Evolutionary conservation across 2,329 filamentous ascomycete species (phyloP).

Genomic region (Alternaria ventricosa): DNA sequence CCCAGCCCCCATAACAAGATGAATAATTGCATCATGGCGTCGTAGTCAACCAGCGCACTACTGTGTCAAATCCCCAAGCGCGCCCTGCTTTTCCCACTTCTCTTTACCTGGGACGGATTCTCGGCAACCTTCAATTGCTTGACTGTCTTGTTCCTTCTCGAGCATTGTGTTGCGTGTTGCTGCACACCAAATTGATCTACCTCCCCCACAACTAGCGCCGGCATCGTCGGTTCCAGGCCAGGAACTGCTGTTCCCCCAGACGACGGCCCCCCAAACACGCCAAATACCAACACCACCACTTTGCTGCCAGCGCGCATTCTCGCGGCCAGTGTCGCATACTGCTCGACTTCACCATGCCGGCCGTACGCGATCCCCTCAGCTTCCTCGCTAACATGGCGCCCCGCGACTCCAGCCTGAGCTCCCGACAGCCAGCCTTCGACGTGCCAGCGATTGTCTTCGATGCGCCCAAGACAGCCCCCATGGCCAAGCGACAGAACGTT

Average conservation of each 20-base stretch:
- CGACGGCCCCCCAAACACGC: conserved; percentile 19
- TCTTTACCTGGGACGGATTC: conserved; percentile 6
- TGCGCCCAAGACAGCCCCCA: conserved; percentile 16
- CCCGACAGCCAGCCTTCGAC: conserved; percentile 27
- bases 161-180: conserved; percentile 3
- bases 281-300: conserved; percentile 6
- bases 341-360: conserved; percentile 33
- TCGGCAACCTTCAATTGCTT: conserved; percentile 6
- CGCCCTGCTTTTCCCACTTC: conserved; percentile 11
- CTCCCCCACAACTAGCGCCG: conserved; percentile 30
- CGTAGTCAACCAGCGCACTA: conserved; percentile 21
- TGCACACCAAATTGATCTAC: conserved; percentile 13
- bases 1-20: conserved; percentile 34
- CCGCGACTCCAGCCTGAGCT: conserved; percentile 21
- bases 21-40: conserved; percentile 40
- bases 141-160: conserved; percentile 1
- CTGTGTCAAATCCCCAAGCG: conserved; percentile 20
- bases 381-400: conserved; percentile 32
- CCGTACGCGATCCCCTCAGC: conserved; percentile 27
- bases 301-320: conserved; percentile 10
- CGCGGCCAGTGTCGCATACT: conserved; percentile 18
- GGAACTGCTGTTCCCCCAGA: conserved; percentile 24
- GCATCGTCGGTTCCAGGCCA: conserved; percentile 24
- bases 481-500: conserved; percentile 29
- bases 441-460: conserved; percentile 17